Conservation (phyloP, 176 grass and related monocot species). For the Hsuehochloa calcarea region DNA sequence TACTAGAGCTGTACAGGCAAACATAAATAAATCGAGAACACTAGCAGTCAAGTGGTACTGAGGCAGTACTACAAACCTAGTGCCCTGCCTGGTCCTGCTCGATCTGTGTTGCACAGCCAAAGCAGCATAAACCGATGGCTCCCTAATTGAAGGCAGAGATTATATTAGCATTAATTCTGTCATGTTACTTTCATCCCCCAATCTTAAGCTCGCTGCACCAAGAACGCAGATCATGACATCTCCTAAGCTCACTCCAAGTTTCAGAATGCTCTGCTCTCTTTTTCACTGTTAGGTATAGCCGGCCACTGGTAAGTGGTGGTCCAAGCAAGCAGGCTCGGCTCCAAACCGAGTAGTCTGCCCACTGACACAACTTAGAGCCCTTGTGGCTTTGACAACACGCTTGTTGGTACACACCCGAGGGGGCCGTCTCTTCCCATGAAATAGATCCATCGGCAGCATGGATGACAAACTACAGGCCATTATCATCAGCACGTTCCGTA, state of each 20-base stretch:
- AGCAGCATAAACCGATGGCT: constrained; percentile 1
- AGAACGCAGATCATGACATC: neutral
- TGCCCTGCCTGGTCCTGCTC: neutral
- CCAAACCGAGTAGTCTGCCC: constrained; percentile 23
- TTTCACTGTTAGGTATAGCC: constrained; percentile 18
- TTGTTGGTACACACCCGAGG: neutral
- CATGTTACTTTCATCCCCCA: neutral
- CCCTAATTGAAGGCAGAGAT: constrained; percentile 17
- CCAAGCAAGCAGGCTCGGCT: neutral
- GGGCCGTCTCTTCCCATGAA: neutral
- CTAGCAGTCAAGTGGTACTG: neutral
- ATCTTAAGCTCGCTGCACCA: neutral
- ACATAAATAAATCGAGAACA: constrained; percentile 7
- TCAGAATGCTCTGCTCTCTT: neutral
- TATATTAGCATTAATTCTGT: constrained; percentile 29
- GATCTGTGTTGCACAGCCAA: constrained; percentile 6
- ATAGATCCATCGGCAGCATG: neutral
- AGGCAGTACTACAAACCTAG: constrained; percentile 1
- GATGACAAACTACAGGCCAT: neutral
- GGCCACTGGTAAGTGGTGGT: constrained; percentile 1
- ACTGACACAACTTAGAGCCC: neutral
- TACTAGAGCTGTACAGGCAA: neutral
- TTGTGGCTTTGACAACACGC: constrained; percentile 31
- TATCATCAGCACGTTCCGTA: neutral
- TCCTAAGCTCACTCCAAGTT: neutral